These are phyloP conservation scores for Paraglomus brasilianum DNA, from an alignment of 192 early-diverging fungal genomes.

Conservation along the genomic window DNA sequence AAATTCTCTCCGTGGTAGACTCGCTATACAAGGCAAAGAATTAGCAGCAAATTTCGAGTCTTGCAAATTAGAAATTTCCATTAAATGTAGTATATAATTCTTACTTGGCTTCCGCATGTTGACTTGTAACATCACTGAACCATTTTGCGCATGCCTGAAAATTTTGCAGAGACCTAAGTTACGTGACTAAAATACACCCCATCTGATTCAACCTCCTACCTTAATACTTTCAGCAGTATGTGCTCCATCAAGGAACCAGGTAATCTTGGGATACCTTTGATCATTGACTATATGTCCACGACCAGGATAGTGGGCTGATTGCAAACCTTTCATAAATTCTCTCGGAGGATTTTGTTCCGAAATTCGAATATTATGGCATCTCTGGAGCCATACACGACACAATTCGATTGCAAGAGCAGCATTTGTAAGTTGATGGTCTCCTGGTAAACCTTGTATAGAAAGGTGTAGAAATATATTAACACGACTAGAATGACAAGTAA, in stretches of 20 bases:
- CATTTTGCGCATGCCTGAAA: constrained; percentile 49
- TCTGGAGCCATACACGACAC: constrained; percentile 67
- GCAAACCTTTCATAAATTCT: constrained; percentile 65
- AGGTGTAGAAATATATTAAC: constrained; percentile 26
- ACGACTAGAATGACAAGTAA: background rate
- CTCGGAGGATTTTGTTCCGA: constrained; percentile 37
- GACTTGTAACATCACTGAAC: constrained; percentile 42
- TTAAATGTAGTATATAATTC: background rate
- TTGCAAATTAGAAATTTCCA: background rate
- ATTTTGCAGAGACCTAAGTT: constrained; percentile 1
- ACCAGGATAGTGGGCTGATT: constrained; percentile 79
- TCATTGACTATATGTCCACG: constrained; percentile 73
- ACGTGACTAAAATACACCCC: background rate
- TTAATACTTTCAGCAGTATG: constrained; percentile 89
- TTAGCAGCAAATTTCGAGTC: background rate
- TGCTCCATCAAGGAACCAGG: constrained; percentile 91
- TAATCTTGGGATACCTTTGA: constrained; percentile 45
- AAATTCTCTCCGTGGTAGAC: constrained; percentile 48
- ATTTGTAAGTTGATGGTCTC: constrained; percentile 83
- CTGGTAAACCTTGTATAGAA: constrained; percentile 66
- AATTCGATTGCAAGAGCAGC: constrained; percentile 76
- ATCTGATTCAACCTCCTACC: constrained; percentile 30
- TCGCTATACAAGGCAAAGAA: background rate
- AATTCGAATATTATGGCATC: constrained; percentile 35
- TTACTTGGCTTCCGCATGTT: constrained; percentile 15